Evolutionary conservation across 2,329 filamentous ascomycete species (phyloP).

Genomic region (Cryphonectria carpinicola): DNA sequence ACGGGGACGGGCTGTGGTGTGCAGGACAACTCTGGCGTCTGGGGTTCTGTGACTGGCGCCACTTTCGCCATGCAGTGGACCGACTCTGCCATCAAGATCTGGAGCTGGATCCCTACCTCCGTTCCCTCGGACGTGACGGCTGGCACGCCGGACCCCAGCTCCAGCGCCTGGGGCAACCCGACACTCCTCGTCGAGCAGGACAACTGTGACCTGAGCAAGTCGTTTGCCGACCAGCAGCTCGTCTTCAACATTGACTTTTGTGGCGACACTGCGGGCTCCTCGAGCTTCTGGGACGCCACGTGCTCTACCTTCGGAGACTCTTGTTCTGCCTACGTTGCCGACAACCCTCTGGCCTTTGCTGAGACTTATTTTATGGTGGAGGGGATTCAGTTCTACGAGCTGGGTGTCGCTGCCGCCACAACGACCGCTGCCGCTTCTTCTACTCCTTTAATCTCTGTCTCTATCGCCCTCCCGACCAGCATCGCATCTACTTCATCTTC

Average conservation of each 20-base stretch:
- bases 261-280: conserved; percentile 65
- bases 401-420: conserved; percentile 27
- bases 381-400: conserved; percentile 40
- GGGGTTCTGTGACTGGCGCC: conserved; percentile 15
- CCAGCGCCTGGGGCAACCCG: conserved; percentile 64
- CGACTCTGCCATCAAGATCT: conserved; percentile 22
- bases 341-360: conserved; percentile 41
- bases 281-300: conserved; percentile 34
- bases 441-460: conserved; percentile 4
- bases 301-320: conserved; percentile 36
- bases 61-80: conserved; percentile 25
- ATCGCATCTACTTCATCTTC: conserved; percentile 6
- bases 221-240: conserved; percentile 71
- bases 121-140: conserved; percentile 28
- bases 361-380: conserved; percentile 52
- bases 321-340: conserved; percentile 44
- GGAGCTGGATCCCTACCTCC: conserved; percentile 10
- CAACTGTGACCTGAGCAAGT: conserved; percentile 64
- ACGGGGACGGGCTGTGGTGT: conserved; percentile 11
- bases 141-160: conserved; percentile 59
- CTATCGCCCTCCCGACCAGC: not conserved
- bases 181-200: conserved; percentile 60
- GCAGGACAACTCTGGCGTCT: conserved; percentile 17
- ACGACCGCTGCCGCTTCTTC: conserved; percentile 14
- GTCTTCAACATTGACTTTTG: conserved; percentile 78